Conservation (phyloP, 192 early-diverging fungal genomes). For the Anaeromyces robustus region DNA sequence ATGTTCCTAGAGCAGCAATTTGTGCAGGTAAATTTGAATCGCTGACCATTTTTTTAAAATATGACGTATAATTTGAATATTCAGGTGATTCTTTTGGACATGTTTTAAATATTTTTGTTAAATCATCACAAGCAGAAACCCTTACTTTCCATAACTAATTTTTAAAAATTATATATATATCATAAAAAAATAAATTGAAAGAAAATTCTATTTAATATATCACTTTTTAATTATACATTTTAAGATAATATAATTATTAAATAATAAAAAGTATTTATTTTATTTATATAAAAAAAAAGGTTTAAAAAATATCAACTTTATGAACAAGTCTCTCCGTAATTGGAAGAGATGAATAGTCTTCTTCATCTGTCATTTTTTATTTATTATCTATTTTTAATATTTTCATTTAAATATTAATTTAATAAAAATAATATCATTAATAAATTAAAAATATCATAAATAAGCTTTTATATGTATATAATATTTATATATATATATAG, state of each 20-base stretch:
- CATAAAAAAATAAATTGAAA: neutral
- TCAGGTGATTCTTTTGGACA: constrained; percentile 39
- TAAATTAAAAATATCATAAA: too few species aligned
- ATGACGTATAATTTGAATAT: constrained; percentile 54
- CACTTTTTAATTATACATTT: too few species aligned
- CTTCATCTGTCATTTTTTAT: constrained; percentile 26
- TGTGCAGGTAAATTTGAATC: constrained; percentile 85
- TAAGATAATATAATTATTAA: too few species aligned
- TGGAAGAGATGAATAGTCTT: constrained; percentile 61
- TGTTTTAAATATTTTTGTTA: constrained; percentile 49
- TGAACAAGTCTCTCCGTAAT: constrained; percentile 64
- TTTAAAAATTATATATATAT: too few species aligned
- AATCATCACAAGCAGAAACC: constrained; percentile 63
- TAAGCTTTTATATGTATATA: too few species aligned
- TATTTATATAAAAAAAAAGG: neutral
- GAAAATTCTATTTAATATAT: too few species aligned
- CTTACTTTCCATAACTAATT: constrained; percentile 94
- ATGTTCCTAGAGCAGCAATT: constrained; percentile 61
- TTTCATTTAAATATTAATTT: neutral
- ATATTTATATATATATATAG: too few species aligned
- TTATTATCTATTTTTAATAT: neutral
- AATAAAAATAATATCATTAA: too few species aligned
- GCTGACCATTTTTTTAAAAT: constrained; percentile 61
- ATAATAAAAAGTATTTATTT: too few species aligned
- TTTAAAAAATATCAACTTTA: constrained; percentile 41